These are phyloP conservation scores for Chamaecyparis obtusa DNA, from an alignment of 75 land plant species.

Conservation along the genomic window DNA sequence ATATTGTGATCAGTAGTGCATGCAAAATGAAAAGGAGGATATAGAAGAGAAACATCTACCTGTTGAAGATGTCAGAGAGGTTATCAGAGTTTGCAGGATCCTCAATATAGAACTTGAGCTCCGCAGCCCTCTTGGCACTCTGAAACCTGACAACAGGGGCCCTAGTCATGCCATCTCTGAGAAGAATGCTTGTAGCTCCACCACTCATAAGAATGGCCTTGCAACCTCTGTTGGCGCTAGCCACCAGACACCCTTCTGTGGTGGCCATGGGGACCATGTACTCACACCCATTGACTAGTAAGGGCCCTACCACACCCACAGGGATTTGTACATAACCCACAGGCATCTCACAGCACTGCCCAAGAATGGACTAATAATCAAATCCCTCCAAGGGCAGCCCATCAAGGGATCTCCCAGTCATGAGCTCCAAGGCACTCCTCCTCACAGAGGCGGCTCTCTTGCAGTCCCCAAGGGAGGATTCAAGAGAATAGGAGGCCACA, in stretches of 20 bases:
- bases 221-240: slow-evolving; percentile 83
- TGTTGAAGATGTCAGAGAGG: slow-evolving; percentile 62
- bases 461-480: slow-evolving; percentile 63
- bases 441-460: slow-evolving; percentile 59
- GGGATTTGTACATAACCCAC: slow-evolving; percentile 78
- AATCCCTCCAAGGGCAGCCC: slow-evolving; percentile 74
- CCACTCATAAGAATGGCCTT: slow-evolving; percentile 71
- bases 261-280: slow-evolving; percentile 84
- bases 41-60: slow-evolving; percentile 22
- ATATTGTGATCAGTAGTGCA: too few species aligned
- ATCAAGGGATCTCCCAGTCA: slow-evolving; percentile 46
- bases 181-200: slow-evolving; percentile 52
- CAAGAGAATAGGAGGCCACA: slow-evolving; percentile 57
- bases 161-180: slow-evolving; percentile 74
- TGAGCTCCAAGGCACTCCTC: slow-evolving; percentile 45
- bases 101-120: slow-evolving; percentile 74
- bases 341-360: slow-evolving; percentile 88
- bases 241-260: slow-evolving; percentile 81
- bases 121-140: slow-evolving; percentile 53
- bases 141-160: slow-evolving; percentile 76
- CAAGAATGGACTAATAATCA: slow-evolving; percentile 59
- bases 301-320: slow-evolving; percentile 75
- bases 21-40: neutral
- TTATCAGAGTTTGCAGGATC: slow-evolving; percentile 63
- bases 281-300: slow-evolving; percentile 64